A percentile compares a stretch with the other conserved stretches of the same genome.
Evolutionary conservation across 2,329 filamentous ascomycete species (phyloP).

Genomic region (Penicillium italicum): DNA sequence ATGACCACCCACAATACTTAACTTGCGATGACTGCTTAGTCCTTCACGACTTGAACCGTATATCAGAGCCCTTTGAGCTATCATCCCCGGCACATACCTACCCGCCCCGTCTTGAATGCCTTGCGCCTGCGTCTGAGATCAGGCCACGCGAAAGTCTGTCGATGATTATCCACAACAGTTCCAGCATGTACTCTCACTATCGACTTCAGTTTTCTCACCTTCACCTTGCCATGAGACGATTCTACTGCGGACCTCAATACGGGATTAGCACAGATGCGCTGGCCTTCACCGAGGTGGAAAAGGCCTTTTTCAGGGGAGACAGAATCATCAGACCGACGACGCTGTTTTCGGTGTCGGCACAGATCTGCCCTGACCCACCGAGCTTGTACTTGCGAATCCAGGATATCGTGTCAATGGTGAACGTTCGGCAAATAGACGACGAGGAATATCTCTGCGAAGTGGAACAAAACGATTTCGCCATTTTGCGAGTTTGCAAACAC

Average conservation of each 20-base stretch:
- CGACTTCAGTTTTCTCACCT: not conserved
- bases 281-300: not conserved
- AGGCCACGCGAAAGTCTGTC: not conserved
- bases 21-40: not conserved
- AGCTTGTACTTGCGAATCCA: not conserved
- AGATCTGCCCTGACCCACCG: not conserved
- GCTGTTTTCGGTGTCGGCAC: not conserved
- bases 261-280: not conserved
- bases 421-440: rapidly evolving
- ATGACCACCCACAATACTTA: not conserved
- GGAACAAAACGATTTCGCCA: not conserved
- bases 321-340: no score
- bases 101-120: not conserved
- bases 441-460: no score
- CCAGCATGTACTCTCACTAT: not conserved
- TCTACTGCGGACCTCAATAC: not conserved
- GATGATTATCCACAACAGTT: not conserved
- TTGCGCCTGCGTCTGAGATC: no score
- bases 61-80: not conserved
- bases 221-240: not conserved
- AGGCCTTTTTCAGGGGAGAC: rapidly evolving
- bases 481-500: not conserved
- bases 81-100: not conserved
- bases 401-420: not conserved
- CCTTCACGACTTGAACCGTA: not conserved